Percentiles rank a stretch among this genome's conserved stretches.
These are phyloP conservation scores for Stellera chamaejasme DNA, from an alignment of 345 rosid genomes.

Conservation along the genomic window DNA sequence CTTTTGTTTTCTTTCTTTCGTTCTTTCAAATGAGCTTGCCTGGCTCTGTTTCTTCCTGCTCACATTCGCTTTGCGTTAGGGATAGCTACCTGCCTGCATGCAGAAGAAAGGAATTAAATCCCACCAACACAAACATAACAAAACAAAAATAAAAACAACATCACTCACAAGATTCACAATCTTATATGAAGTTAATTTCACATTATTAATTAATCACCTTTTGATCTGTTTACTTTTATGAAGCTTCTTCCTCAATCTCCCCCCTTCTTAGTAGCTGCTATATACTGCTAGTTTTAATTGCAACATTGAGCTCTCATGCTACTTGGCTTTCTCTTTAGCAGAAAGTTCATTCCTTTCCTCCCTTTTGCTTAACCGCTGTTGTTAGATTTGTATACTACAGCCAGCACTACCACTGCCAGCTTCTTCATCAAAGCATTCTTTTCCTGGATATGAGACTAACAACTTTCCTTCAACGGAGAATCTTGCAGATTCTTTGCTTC, in stretches of 20 bases:
- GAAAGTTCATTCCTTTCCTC: slow-evolving; percentile 27
- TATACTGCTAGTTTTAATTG: no score
- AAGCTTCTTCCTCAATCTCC: background rate
- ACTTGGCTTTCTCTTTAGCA: slow-evolving; percentile 8
- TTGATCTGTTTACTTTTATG: background rate
- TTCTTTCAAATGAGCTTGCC: no score
- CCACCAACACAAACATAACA: background rate
- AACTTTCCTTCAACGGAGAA: background rate
- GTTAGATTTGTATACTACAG: background rate
- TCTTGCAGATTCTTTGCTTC: slow-evolving; percentile 52
- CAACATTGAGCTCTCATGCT: no score
- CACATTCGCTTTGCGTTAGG: slow-evolving; percentile 5
- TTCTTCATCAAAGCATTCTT: slow-evolving; percentile 54
- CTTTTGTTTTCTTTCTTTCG: no score
- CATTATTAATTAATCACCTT: background rate
- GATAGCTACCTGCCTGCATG: slow-evolving; percentile 14
- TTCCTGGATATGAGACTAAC: slow-evolving; percentile 25
- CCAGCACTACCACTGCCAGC: slow-evolving; percentile 12
- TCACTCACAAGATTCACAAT: background rate
- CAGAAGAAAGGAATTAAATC: slow-evolving; percentile 20
- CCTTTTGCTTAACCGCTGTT: slow-evolving; percentile 10
- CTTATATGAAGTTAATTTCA: background rate
- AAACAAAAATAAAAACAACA: no score
- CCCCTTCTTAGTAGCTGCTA: no score
- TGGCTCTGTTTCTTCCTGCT: background rate